Percentiles rank a stretch among this genome's conserved stretches.
Evolutionary conservation across 768 basidiomycete genomes (phyloP).

Genomic region (Suillus placidus): DNA sequence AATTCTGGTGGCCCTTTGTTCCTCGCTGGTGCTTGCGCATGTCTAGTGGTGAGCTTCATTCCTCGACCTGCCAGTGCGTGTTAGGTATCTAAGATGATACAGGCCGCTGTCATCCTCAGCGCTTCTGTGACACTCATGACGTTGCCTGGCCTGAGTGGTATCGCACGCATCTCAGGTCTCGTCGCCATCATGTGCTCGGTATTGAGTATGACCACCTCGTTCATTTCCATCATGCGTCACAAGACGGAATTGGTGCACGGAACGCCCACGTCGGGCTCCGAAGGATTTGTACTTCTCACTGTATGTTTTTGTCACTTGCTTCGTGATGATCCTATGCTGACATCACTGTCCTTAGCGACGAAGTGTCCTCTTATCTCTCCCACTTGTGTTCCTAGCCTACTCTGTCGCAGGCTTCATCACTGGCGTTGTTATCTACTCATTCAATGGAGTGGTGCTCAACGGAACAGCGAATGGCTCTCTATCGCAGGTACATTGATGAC

Average conservation of each 20-base stretch:
- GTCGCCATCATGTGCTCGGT: constrained; percentile 70
- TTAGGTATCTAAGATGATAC: constrained; percentile 18
- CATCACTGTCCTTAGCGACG: constrained; percentile 37
- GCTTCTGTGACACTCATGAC: constrained; percentile 82
- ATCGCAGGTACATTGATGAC: constrained; percentile 49
- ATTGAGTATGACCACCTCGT: constrained; percentile 67
- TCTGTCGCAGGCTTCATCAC: constrained; percentile 69
- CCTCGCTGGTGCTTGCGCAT: constrained; percentile 65
- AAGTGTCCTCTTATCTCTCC: constrained; percentile 68
- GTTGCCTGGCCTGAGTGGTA: constrained; percentile 69
- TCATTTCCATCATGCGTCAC: constrained; percentile 69
- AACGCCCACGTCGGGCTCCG: constrained; percentile 45
- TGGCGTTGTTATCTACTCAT: constrained; percentile 66
- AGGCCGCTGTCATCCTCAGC: constrained; percentile 83
- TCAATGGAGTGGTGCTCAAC: constrained; percentile 51
- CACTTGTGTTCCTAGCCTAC: constrained; percentile 74
- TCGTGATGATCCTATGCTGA: neutral
- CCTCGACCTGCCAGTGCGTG: neutral
- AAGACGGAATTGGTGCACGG: constrained; percentile 65
- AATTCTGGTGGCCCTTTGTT: constrained; percentile 58
- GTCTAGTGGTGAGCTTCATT: constrained; percentile 55
- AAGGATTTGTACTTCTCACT: constrained; percentile 59
- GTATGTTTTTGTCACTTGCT: constrained; percentile 33
- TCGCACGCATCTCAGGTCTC: constrained; percentile 66
- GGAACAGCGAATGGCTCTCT: constrained; percentile 34